Base-by-base conservation (phyloP, 2,329 filamentous ascomycete species). In the Mycocentrospora acerina region DNA sequence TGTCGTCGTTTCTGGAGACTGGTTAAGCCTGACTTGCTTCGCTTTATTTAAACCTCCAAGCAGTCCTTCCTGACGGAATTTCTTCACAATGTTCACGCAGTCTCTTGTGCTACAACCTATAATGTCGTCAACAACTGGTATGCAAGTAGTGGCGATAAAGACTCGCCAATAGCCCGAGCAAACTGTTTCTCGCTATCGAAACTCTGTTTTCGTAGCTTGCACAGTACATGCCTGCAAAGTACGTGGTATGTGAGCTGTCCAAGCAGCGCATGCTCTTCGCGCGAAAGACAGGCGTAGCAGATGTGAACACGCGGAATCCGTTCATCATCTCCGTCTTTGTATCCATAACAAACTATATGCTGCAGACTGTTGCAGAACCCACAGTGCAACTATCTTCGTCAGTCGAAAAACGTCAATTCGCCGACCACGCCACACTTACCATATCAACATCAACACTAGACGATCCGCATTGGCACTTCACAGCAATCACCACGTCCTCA, bases 301-400 rank as follows among this genome's bases (percentile, higher is more conserved):
- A 64, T 62, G 49, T 77, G 71, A n/a, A 60, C 43, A 18, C 62
- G 52, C 22, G 70, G 68, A 14, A 74, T 44, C 22, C 66, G 64
- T 8, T 57, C 51, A 46, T 74, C 71, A n/a, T 60, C 44, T 2
- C 38, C 26, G 19, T 47, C 57, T 7, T 53, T 50, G 45, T 70
- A 75, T 4, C 73, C 74, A 41, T 75, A 74, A 51, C 74, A 77
- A 26, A 64, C 50, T 17, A 67, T 37, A 56, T 77, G 74, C 44
- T 77, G 74, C 51, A 65, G 70, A 8, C 60, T 70, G 25, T 61
- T 48, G 46, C 73, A 77, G 42, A 68, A 73, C 10, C 49, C 40
- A 45, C 74, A 77, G 38, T 65, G 36, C n/a, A 74, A 51, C 72
- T 75, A 37, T 10, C 2, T 4, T 10, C 17, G 18, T 39, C 14